These are phyloP conservation scores for Penicillium pulvis DNA, from an alignment of 495 filamentous ascomycete genomes.

Conservation along the genomic window DNA sequence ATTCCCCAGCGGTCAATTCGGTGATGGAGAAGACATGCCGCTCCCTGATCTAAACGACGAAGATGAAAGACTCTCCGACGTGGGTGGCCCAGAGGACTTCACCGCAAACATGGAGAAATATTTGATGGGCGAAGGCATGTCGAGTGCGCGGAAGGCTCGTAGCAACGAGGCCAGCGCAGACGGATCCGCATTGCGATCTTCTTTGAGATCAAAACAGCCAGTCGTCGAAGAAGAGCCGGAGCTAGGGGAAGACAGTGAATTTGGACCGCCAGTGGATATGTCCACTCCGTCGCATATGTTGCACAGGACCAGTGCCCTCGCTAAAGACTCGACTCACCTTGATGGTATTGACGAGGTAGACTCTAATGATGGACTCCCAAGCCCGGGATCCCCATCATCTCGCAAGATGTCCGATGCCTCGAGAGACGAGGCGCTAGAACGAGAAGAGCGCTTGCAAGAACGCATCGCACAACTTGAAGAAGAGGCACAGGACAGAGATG, in stretches of 20 bases:
- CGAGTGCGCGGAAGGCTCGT: conserved; percentile 21
- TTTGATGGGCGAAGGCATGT: conserved; percentile 41
- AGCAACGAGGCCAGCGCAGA: conserved; percentile 21
- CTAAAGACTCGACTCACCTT: conserved; percentile 41
- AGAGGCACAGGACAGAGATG: conserved; percentile 39
- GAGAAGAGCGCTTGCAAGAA: conserved; percentile 32
- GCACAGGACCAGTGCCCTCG: conserved; percentile 29
- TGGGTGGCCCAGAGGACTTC: conserved; percentile 56
- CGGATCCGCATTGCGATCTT: conserved; percentile 17
- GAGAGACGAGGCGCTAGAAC: conserved; percentile 19
- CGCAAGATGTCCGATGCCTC: conserved; percentile 24
- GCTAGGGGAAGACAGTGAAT: conserved; percentile 47
- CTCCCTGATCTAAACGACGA: conserved; percentile 32
- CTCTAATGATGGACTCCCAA: conserved; percentile 31
- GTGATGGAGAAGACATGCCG: conserved; percentile 29
- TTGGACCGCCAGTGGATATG: conserved; percentile 50
- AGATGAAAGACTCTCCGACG: conserved; percentile 44
- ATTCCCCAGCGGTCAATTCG: conserved; percentile 41
- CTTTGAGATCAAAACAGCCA: conserved; percentile 28
- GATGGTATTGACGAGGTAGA: conserved; percentile 45
- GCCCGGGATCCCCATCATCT: conserved; percentile 34
- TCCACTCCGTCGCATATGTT: conserved; percentile 50
- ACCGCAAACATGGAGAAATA: conserved; percentile 54
- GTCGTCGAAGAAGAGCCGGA: conserved; percentile 41
- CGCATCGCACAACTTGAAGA: conserved; percentile 41